Percentiles rank a stretch among this genome's conserved stretches.
Evolutionary conservation across 202 grass and related monocot genomes (phyloP).

Genomic region (Panicum hallii): DNA sequence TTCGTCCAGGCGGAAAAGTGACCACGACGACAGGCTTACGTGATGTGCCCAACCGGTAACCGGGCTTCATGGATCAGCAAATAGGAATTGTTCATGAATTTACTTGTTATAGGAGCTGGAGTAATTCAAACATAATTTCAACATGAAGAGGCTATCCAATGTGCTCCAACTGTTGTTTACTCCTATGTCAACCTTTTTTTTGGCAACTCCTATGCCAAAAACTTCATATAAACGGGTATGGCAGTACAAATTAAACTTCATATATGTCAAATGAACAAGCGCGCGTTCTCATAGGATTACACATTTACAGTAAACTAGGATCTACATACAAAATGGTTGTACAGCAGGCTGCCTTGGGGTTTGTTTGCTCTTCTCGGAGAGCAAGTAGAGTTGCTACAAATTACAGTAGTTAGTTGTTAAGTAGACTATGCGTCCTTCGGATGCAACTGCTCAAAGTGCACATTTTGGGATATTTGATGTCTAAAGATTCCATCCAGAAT

Average conservation of each 20-base stretch:
- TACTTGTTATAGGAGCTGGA: not conserved
- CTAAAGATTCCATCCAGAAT: not conserved
- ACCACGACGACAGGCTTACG: not conserved
- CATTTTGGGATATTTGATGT: not conserved
- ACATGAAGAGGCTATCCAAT: not conserved
- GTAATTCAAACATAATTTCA: not conserved
- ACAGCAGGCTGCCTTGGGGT: not conserved
- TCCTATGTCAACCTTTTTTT: too few relatives aligned
- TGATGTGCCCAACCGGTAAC: not conserved
- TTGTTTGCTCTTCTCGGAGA: not conserved
- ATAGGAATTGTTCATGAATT: not conserved
- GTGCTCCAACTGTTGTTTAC: not conserved
- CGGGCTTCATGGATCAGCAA: not conserved
- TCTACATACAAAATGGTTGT: slow-evolving; percentile 34
- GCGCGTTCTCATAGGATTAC: not conserved
- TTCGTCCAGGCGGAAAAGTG: not conserved
- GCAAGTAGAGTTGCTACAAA: not conserved
- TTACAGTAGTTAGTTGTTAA: slow-evolving; percentile 44
- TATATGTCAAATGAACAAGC: not conserved
- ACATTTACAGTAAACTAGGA: slow-evolving; percentile 31
- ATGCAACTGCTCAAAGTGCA: not conserved
- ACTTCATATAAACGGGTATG: not conserved
- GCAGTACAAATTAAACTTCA: not conserved
- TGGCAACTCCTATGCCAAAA: not conserved
- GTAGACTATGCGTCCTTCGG: not conserved